Evolutionary conservation across 116 monocot genomes (phyloP).

Genomic region (Dioscorea cayenensis): DNA sequence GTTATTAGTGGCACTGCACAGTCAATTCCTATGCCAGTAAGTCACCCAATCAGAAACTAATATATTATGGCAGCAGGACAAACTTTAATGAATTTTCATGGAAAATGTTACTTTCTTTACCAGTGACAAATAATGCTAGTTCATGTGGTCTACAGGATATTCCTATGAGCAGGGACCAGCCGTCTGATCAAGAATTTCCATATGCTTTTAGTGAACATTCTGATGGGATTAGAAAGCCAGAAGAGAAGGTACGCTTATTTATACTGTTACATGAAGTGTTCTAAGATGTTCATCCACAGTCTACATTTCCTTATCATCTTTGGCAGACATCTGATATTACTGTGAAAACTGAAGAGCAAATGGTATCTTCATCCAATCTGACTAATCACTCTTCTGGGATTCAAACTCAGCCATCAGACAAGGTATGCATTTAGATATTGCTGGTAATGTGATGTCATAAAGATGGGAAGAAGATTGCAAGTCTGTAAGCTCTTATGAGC

Average conservation of each 20-base stretch:
- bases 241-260: conserved; percentile 44
- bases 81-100: background rate
- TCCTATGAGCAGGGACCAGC: conserved; percentile 21
- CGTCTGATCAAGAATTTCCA: conserved; percentile 28
- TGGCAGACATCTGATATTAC: conserved; percentile 28
- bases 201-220: conserved; percentile 23
- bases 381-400: conserved; percentile 8
- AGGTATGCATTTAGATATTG: conserved; percentile 12
- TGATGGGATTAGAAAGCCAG: conserved; percentile 21
- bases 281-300: background rate
- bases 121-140: background rate
- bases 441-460: too few relatives aligned
- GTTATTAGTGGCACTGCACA: conserved; percentile 33
- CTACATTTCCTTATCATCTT: conserved; percentile 18
- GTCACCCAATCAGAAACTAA: conserved; percentile 4
- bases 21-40: conserved; percentile 62
- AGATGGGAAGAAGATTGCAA: too few relatives aligned
- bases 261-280: background rate
- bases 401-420: conserved; percentile 13
- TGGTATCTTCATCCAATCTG: conserved; percentile 2
- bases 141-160: conserved; percentile 34
- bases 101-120: background rate
- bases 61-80: background rate
- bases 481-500: too few relatives aligned
- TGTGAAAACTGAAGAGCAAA: conserved; percentile 17